A percentile compares a stretch with the other conserved stretches of the same genome.
Conservation (phyloP, 2,329 filamentous ascomycete genomes). For the Monosporascus sp. region DNA sequence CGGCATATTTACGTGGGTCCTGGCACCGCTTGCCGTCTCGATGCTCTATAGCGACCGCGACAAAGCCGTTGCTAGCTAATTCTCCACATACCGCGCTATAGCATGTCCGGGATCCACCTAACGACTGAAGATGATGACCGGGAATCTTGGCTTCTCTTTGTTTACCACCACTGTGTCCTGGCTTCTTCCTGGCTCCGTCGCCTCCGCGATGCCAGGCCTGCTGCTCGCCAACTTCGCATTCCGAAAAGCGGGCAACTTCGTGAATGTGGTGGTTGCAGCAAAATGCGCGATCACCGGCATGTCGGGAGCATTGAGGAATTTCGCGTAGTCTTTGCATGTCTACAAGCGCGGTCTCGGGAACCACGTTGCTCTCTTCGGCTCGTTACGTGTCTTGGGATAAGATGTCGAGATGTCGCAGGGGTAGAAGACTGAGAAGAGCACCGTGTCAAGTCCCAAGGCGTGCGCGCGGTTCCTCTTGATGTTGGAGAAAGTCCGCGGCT, state of each 20-base stretch:
- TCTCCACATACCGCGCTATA: constrained; percentile 61
- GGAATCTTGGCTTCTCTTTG: constrained; percentile 42
- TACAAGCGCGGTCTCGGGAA: constrained; percentile 52
- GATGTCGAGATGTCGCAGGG: constrained; percentile 44
- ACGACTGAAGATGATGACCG: constrained; percentile 59
- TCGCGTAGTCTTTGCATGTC: constrained; percentile 57
- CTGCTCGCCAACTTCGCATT: constrained; percentile 54
- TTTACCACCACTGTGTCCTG: constrained; percentile 12
- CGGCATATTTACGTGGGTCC: constrained; percentile 55
- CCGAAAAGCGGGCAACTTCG: constrained; percentile 58
- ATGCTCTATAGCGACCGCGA: constrained; percentile 61
- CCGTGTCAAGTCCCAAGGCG: constrained; percentile 44
- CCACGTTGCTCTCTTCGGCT: constrained; percentile 54
- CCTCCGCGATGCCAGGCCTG: constrained; percentile 38
- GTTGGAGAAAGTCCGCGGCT: constrained; percentile 34
- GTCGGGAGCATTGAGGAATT: constrained; percentile 50
- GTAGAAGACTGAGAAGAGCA: constrained; percentile 63
- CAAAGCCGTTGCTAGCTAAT: constrained; percentile 60
- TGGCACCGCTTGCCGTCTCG: constrained; percentile 59
- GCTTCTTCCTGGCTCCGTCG: constrained; percentile 13
- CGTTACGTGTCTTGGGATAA: constrained; percentile 32
- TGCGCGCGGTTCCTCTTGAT: constrained; percentile 34
- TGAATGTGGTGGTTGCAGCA: constrained; percentile 54
- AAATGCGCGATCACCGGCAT: constrained; percentile 47
- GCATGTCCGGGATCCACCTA: constrained; percentile 58